Base-by-base conservation (phyloP, 2,329 filamentous ascomycete genomes). In the Aspergillus fumigatiaffinis region DNA sequence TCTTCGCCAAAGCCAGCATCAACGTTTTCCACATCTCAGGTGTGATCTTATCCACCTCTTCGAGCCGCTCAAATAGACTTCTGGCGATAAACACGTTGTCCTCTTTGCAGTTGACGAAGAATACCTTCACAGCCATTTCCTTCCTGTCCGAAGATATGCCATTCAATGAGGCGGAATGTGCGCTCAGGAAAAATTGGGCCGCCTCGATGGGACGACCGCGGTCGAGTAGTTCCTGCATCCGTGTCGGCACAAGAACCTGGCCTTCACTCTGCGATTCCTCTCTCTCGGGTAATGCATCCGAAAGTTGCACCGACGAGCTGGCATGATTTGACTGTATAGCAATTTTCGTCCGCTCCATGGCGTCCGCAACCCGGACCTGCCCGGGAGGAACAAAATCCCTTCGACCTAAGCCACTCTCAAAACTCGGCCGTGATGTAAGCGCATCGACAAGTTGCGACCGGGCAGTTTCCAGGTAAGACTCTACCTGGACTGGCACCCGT, bases 71-170 rank as follows among this genome's bases (percentile, higher is more conserved):
- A 51, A 76, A 77, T 2, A 77, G 48, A 50, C 63, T 69, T 29
- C 71, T 63, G n/a, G 75, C 75, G 10, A 76, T 65, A 51, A 71
- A 74, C 1, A 74, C 65, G 48, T 77, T 77, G 5, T 68, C 68
- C 42, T 69, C 66, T 46, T 64, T 65, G 60, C 75, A 72, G 53
- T 76, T 77, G 14, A 63, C 60, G 32, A 68, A 70, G 55, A 77
- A 75, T 5, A 72, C 52, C 17, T 66, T 55, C 35, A 68, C 57
- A 21, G 66, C 69, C 41, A 76, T 65, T 20, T 72, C 65, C 54
- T 68, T 66, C 35, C 63, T 65, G 48, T 67, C 65, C 20, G 55
- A 63, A 5, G 68, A 68, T 29, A 71, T 67, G 3, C 61, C 60
- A 42, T 59, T 53, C 29, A 62, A 29, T 14, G 61, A 61, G 28